Evolutionary conservation across 2,329 filamentous ascomycete species (phyloP), one percentile per base, ranked within the genome.

Genomic region (Pseudogymnoascus sp.): DNA sequence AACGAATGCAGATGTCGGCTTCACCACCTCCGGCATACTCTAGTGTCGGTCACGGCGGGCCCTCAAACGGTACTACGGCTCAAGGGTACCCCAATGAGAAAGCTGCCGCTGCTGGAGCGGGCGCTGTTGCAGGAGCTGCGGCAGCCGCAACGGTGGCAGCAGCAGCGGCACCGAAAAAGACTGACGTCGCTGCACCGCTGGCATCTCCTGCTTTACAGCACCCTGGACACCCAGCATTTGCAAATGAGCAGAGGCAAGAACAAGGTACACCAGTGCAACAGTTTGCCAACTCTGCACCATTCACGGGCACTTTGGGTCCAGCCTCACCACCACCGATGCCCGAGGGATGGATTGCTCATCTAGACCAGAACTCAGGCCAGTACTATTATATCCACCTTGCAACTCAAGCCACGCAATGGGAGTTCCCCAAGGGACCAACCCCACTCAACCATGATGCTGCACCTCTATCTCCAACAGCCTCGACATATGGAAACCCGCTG

Each of bases 351-450:
- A 97, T 99, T 71, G 91, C 94, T 17, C 94, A 97, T 74, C 81
- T 97, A 4, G 94, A 99, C 73, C 90, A 91, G 67, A 96, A 90
- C 72, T 97, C 93, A 2, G 94, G 94, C 1, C 93, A 97, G 72
- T 99, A 97, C 75, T 99, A 99, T 75, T 99, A 99, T 71, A 99
- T 99, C 64, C 94, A 99, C 74, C 81, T 99, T 31, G 90, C 92
- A 1, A 92, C 91, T 0, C 94, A 97, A 72, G 91, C 92, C 2
- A 99, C 94, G 0, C 94, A 99, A 73, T 99, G 94, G 94, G 94
- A 99, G 71, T 97, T 97, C 68, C 94, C 94, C 29, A 97, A 97
- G 76, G 93, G 93, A 0, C 92, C 92, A 0, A 96, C 91, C 25
- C 93, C 93, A 0, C 81, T 97, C 61, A 90, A 91, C 65, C 84